A percentile compares a stretch with the other conserved stretches of the same genome.
phyloP scores from a whole-genome alignment of 1,284 basidiomycete species.

The Ceratobasidium sp. region DNA sequence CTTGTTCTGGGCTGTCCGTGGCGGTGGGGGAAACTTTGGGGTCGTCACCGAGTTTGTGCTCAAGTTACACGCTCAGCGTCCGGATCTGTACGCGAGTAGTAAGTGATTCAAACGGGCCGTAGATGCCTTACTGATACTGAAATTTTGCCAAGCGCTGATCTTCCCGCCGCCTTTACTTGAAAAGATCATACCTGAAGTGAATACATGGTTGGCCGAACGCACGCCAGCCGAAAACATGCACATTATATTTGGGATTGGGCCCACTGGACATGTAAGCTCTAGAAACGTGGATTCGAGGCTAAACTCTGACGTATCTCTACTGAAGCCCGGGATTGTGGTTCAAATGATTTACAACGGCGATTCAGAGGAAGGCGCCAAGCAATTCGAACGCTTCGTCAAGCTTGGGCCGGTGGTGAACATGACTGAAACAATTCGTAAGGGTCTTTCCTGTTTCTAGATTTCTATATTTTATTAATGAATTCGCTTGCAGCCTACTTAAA shows the following conservation, averaged over 20 bases:
- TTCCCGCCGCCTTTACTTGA: conserved; percentile 8
- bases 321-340: conserved; percentile 27
- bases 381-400: conserved; percentile 38
- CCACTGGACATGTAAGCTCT: conserved; percentile 34
- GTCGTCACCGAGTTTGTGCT: conserved; percentile 46
- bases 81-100: conserved; percentile 38
- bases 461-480: neutral
- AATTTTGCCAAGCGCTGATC: conserved; percentile 14
- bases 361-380: conserved; percentile 31
- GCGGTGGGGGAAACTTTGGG: conserved; percentile 48
- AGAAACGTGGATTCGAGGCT: neutral
- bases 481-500: neutral
- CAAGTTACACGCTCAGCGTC: conserved; percentile 39
- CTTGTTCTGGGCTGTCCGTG: conserved; percentile 45
- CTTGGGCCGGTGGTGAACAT: conserved; percentile 34
- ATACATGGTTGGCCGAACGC: conserved; percentile 39
- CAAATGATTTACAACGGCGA: conserved; percentile 21
- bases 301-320: neutral
- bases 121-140: neutral
- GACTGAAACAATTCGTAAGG: conserved; percentile 10
- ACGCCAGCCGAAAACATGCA: conserved; percentile 16
- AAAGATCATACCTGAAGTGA: conserved; percentile 38
- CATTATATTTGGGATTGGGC: conserved; percentile 14
- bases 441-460: too few species aligned
- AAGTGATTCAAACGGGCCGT: conserved; percentile 4